phyloP scores from a whole-genome alignment of 2,329 filamentous ascomycete species.

The Colletotrichum aenigma region DNA sequence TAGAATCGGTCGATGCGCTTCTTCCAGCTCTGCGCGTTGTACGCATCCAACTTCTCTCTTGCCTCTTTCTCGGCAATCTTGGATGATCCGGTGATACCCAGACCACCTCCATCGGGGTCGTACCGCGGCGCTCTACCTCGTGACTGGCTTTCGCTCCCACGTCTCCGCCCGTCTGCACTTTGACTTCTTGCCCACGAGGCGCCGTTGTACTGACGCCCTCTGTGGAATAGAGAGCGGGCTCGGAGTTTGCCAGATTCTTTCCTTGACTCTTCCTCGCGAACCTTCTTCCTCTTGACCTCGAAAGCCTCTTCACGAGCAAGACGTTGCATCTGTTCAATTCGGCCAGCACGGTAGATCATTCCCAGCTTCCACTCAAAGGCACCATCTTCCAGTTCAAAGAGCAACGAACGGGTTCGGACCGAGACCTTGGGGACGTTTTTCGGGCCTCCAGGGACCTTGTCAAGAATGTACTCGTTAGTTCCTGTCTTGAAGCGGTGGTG shows the following conservation, averaged over 20 bases:
- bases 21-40: conserved; percentile 93
- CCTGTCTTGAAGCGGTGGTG: conserved; percentile 90
- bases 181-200: conserved; percentile 54
- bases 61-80: conserved; percentile 80
- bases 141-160: conserved; percentile 34
- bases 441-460: conserved; percentile 83
- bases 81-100: conserved; percentile 71
- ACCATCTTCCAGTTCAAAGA: conserved; percentile 95
- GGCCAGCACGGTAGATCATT: conserved; percentile 88
- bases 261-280: conserved; percentile 72
- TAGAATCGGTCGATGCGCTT: conserved; percentile 82
- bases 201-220: conserved; percentile 33
- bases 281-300: conserved; percentile 82
- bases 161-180: conserved; percentile 55
- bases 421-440: conserved; percentile 88
- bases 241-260: conserved; percentile 57
- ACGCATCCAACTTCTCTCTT: conserved; percentile 72
- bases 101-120: conserved; percentile 75
- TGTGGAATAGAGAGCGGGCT: conserved; percentile 56
- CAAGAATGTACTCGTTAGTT: conserved; percentile 85
- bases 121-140: conserved; percentile 66
- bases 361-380: conserved; percentile 97
- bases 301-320: conserved; percentile 91
- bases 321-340: conserved; percentile 88
- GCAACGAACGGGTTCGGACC: conserved; percentile 77